Conservation (phyloP, 108 stramenopile genomes). For the Schizochytrium sp. region DNA sequence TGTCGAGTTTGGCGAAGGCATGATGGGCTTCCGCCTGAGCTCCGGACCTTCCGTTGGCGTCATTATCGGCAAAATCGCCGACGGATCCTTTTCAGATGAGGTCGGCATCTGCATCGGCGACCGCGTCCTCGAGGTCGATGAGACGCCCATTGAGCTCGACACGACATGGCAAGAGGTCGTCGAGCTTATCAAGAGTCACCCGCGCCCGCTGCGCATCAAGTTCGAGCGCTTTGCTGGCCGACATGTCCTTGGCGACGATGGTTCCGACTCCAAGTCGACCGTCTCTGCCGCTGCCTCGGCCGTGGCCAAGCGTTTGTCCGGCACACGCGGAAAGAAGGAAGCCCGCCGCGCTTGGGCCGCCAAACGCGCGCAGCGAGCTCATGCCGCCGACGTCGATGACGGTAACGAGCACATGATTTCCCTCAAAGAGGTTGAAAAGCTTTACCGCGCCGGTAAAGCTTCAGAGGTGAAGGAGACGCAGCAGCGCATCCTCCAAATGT, state of each 20-base stretch:
- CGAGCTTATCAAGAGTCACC: not conserved
- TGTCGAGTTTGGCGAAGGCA: constrained; percentile 8
- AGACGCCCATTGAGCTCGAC: not conserved
- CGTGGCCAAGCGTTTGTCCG: not conserved
- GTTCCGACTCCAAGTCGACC: not conserved
- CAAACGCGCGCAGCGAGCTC: not conserved
- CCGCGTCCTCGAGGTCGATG: not conserved
- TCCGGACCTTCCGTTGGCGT: constrained; percentile 5
- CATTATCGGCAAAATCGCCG: not conserved
- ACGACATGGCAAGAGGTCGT: not conserved
- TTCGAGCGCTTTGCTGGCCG: constrained; percentile 10
- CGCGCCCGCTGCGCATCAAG: not conserved
- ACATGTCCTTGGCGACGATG: not conserved
- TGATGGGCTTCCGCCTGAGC: constrained; percentile 15
- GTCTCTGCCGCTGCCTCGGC: no score
- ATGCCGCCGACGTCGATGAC: not conserved
- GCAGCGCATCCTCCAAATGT: not conserved
- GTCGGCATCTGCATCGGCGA: not conserved
- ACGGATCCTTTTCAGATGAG: not conserved
- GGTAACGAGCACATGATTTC: not conserved
- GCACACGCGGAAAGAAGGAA: not conserved
- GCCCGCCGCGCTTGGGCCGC: not conserved
- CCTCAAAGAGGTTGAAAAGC: not conserved
- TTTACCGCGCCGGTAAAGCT: not conserved
- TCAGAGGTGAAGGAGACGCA: not conserved